phyloP scores from a whole-genome alignment of 2,329 filamentous ascomycete species.

The Neonectria hederae region DNA sequence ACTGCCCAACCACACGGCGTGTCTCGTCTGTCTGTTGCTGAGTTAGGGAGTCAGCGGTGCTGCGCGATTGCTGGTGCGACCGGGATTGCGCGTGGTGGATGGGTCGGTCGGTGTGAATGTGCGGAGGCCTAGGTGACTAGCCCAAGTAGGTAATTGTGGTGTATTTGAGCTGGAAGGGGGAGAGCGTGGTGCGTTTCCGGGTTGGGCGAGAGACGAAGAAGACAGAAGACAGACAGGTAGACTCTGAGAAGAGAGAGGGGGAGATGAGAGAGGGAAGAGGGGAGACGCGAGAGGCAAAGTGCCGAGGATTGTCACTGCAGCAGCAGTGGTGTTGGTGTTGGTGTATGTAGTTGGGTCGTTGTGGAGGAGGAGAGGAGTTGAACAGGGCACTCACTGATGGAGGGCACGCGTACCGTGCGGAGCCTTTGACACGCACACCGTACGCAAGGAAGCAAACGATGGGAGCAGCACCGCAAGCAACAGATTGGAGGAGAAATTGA shows the following conservation, averaged over 20 bases:
- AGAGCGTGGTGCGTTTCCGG: conserved; percentile 13
- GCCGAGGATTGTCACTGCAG: neutral
- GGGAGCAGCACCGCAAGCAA: conserved; percentile 21
- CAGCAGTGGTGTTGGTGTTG: neutral
- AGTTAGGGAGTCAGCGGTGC: conserved; percentile 42
- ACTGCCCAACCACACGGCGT: conserved; percentile 33
- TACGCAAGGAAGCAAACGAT: neutral
- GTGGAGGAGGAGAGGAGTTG: neutral
- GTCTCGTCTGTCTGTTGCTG: conserved; percentile 41
- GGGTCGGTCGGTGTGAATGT: conserved; percentile 28
- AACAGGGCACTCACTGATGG: neutral
- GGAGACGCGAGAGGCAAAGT: neutral
- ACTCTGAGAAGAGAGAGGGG: neutral
- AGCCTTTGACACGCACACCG: conserved; percentile 13
- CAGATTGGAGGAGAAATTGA: conserved; percentile 5
- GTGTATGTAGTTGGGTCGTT: neutral
- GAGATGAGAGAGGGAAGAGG: neutral
- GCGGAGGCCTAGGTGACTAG: conserved; percentile 2
- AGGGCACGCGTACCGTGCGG: neutral
- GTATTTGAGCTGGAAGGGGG: conserved; percentile 20
- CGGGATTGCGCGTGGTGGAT: conserved; percentile 33
- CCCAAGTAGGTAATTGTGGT: conserved; percentile 12
- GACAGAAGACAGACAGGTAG: neutral
- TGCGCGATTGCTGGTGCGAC: conserved; percentile 27
- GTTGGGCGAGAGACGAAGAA: neutral